Evolutionary conservation across 805 yeast species (phyloP).

Genomic region (Maudiozyma serrabonitensis): DNA sequence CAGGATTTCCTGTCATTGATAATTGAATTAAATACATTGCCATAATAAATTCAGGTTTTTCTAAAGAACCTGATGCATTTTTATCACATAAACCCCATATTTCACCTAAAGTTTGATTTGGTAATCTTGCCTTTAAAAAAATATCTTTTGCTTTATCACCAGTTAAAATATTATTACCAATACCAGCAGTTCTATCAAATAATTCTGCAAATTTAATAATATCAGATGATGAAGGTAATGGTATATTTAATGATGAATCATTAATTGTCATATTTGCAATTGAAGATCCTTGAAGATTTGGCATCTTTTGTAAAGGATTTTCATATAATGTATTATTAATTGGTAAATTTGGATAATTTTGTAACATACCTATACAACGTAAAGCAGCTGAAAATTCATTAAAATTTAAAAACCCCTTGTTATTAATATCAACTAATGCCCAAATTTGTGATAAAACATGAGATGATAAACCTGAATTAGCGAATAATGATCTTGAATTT

Average conservation of each 20-base stretch:
- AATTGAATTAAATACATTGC: slow-evolving; percentile 91
- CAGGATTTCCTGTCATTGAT: slow-evolving; percentile 51
- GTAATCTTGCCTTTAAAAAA: slow-evolving; percentile 79
- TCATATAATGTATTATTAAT: slow-evolving; percentile 36
- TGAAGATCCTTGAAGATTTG: slow-evolving; percentile 34
- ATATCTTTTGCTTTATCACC: slow-evolving; percentile 81
- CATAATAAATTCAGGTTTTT: slow-evolving; percentile 67
- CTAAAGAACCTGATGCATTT: slow-evolving; percentile 60
- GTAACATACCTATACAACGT: slow-evolving; percentile 83
- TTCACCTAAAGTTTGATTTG: slow-evolving; percentile 66
- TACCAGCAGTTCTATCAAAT: slow-evolving; percentile 49
- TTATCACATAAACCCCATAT: slow-evolving; percentile 87
- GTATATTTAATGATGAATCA: slow-evolving; percentile 28
- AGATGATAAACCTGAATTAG: slow-evolving; percentile 76
- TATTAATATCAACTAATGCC: slow-evolving; percentile 87
- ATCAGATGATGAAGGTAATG: slow-evolving; percentile 48
- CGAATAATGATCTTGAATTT: slow-evolving; percentile 71
- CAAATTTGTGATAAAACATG: slow-evolving; percentile 79
- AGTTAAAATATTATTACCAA: slow-evolving; percentile 42
- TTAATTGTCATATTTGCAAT: slow-evolving; percentile 4
- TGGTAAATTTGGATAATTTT: slow-evolving; percentile 44
- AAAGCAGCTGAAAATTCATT: slow-evolving; percentile 76
- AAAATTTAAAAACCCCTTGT: slow-evolving; percentile 74
- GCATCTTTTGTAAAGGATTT: slow-evolving; percentile 19
- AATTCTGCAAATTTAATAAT: slow-evolving; percentile 57